phyloP scores from a whole-genome alignment of 805 yeast species.

The Ogataea pini region DNA sequence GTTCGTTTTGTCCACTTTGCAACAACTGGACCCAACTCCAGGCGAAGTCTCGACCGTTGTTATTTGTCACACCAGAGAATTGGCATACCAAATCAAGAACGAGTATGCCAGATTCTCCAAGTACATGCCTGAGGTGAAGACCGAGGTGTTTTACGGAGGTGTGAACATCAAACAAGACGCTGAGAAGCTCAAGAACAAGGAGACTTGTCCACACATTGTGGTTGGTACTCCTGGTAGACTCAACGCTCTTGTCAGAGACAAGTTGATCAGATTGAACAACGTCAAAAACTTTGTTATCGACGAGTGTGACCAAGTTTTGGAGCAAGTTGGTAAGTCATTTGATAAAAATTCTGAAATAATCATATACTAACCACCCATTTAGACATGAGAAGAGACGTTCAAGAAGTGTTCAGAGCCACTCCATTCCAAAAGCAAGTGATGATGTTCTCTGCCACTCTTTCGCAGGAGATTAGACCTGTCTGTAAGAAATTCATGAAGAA shows the following conservation, averaged over 20 bases:
- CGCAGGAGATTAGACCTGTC: slow-evolving; percentile 91
- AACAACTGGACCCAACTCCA: slow-evolving; percentile 95
- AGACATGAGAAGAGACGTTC: slow-evolving; percentile 98
- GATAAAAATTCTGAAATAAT: too few species aligned
- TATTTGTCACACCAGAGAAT: slow-evolving; percentile 96
- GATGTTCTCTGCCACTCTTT: slow-evolving; percentile 98
- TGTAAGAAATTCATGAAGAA: slow-evolving; percentile 98
- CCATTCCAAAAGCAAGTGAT: slow-evolving; percentile 98
- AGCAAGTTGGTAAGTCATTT: slow-evolving; percentile 45
- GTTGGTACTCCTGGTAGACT: slow-evolving; percentile 99
- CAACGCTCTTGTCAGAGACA: slow-evolving; percentile 90
- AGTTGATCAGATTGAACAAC: slow-evolving; percentile 79
- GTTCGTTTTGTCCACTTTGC: slow-evolving; percentile 91
- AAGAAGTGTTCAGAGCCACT: slow-evolving; percentile 94
- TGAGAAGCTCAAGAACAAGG: slow-evolving; percentile 86
- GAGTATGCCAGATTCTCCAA: slow-evolving; percentile 97
- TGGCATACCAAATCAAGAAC: slow-evolving; percentile 96
- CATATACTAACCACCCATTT: slow-evolving; percentile 31
- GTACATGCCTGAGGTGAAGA: slow-evolving; percentile 96
- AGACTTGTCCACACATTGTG: slow-evolving; percentile 92
- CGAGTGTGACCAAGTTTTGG: slow-evolving; percentile 98
- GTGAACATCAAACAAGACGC: slow-evolving; percentile 80
- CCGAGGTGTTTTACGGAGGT: slow-evolving; percentile 98
- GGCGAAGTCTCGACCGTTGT: slow-evolving; percentile 96
- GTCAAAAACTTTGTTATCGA: slow-evolving; percentile 94